Percentiles rank a stretch among this genome's conserved stretches.
Evolutionary conservation across 805 yeast genomes (phyloP).

Genomic region (Myxozyma neotropica): DNA sequence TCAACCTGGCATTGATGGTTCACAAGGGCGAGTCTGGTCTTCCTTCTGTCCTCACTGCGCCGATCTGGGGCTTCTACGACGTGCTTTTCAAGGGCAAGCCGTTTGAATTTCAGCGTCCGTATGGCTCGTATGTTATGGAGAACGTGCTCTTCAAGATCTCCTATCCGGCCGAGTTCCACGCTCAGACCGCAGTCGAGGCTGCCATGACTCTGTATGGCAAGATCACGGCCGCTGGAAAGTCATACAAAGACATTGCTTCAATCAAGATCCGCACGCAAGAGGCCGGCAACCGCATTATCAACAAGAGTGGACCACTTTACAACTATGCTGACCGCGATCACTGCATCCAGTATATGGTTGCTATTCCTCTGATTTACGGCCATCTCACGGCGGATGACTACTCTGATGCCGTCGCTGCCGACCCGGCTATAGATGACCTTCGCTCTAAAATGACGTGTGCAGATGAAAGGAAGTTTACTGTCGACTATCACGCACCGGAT

Average conservation of each 20-base stretch:
- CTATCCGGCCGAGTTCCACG: slow-evolving; percentile 67
- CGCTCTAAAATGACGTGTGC: slow-evolving; percentile 59
- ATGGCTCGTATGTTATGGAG: slow-evolving; percentile 64
- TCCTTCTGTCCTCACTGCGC: slow-evolving; percentile 60
- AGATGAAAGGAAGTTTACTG: slow-evolving; percentile 52
- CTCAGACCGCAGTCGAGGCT: slow-evolving; percentile 65
- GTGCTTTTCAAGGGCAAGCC: slow-evolving; percentile 57
- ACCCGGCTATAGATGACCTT: slow-evolving; percentile 55
- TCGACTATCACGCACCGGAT: slow-evolving; percentile 58
- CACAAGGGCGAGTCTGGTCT: slow-evolving; percentile 57
- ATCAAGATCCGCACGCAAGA: slow-evolving; percentile 60
- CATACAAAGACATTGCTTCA: slow-evolving; percentile 53
- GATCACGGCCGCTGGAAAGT: slow-evolving; percentile 48
- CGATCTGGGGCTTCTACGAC: slow-evolving; percentile 66
- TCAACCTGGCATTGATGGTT: slow-evolving; percentile 56
- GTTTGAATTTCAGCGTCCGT: slow-evolving; percentile 57
- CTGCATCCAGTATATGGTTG: slow-evolving; percentile 66
- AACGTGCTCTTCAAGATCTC: slow-evolving; percentile 63
- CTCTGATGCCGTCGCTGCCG: slow-evolving; percentile 53
- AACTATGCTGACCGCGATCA: slow-evolving; percentile 69
- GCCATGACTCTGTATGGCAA: slow-evolving; percentile 50
- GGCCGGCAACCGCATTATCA: slow-evolving; percentile 62
- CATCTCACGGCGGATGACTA: slow-evolving; percentile 62
- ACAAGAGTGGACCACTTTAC: slow-evolving; percentile 60
- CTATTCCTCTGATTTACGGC: slow-evolving; percentile 58